Percentiles rank a stretch among this genome's conserved stretches.
phyloP scores from a whole-genome alignment of 345 rosid species.

The Erucastrum elatum region DNA sequence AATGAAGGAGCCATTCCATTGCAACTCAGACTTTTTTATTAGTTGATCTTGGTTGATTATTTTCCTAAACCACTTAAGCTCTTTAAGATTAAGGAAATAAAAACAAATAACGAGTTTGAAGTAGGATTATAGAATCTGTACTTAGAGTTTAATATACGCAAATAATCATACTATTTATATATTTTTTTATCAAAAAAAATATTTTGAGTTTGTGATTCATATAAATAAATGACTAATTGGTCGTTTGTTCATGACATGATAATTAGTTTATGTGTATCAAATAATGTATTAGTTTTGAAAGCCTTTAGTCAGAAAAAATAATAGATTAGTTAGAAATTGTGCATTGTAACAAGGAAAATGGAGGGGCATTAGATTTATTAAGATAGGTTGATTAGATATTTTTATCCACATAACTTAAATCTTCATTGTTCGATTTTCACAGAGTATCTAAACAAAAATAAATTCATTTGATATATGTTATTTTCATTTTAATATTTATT shows the following conservation, averaged over 20 bases:
- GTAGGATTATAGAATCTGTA: not conserved
- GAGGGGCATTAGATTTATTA: not conserved
- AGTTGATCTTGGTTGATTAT: not conserved
- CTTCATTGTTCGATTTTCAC: too few species aligned
- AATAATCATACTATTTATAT: too few species aligned
- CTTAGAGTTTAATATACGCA: too few species aligned
- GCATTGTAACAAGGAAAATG: too few species aligned
- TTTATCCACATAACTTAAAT: not conserved
- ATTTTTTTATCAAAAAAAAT: too few species aligned
- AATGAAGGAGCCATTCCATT: not conserved
- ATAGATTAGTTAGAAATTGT: not conserved
- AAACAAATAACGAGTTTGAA: not conserved
- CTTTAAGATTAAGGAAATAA: not conserved
- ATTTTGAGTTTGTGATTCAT: too few species aligned
- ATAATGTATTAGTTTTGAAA: not conserved
- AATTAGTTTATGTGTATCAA: not conserved
- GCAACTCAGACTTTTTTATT: not conserved
- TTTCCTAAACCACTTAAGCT: not conserved
- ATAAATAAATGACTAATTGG: too few species aligned
- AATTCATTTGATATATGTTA: too few species aligned
- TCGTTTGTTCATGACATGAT: not conserved
- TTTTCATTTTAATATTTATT: too few species aligned
- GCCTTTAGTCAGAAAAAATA: not conserved
- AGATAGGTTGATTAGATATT: not conserved
- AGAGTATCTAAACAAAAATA: too few species aligned